These are phyloP conservation scores for Colletotrichum siamense DNA, from an alignment of 2,329 filamentous ascomycete species.

Conservation along the genomic window DNA sequence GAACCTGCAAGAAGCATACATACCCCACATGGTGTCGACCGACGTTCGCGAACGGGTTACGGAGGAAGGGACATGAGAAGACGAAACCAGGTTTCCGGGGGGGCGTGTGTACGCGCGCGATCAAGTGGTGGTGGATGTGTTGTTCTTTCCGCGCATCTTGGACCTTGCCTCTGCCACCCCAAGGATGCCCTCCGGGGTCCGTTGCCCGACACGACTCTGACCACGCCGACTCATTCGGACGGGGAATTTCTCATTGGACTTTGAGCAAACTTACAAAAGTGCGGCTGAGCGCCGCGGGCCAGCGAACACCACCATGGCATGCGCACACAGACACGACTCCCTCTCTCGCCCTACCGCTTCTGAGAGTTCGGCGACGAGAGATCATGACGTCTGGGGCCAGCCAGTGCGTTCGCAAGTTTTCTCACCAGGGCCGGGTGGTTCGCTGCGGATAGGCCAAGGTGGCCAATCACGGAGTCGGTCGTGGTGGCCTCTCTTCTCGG, in stretches of 20 bases:
- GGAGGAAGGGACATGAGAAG: neutral
- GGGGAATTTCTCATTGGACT: neutral
- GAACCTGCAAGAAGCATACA: neutral
- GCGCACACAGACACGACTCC: neutral
- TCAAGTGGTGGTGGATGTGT: neutral
- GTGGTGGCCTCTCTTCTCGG: constrained; percentile 1
- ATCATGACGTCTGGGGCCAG: constrained; percentile 12
- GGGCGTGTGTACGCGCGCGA: neutral
- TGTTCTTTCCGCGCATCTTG: neutral
- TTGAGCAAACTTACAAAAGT: constrained; percentile 4
- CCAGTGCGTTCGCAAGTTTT: neutral
- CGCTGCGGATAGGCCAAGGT: neutral
- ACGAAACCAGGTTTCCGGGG: constrained; percentile 2
- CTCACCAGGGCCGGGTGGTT: neutral
- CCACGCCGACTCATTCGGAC: neutral
- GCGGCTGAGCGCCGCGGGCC: constrained; percentile 1
- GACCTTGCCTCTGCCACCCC: neutral
- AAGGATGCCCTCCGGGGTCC: neutral
- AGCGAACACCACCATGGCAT: neutral
- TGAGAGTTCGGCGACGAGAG: neutral
- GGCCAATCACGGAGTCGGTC: constrained; percentile 4
- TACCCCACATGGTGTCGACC: constrained; percentile 8
- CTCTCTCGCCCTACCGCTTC: neutral
- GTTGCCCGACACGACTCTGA: constrained; percentile 11
- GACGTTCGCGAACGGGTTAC: neutral